These are phyloP conservation scores for Grigorovia transvaalensis DNA, from an alignment of 805 yeast species.

Conservation along the genomic window DNA sequence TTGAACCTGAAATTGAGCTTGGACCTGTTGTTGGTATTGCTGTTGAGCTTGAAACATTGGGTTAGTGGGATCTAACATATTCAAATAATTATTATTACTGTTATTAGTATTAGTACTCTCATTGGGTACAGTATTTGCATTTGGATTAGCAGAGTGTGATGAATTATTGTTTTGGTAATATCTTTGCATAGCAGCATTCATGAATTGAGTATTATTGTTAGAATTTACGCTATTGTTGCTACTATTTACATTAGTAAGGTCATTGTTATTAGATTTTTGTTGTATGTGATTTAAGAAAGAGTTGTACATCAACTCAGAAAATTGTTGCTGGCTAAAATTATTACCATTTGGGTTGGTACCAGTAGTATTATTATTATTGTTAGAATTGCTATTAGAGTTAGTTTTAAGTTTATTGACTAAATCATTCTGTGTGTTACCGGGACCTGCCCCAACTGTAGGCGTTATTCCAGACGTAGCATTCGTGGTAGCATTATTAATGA, in stretches of 20 bases:
- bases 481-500: neutral
- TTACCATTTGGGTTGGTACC: neutral
- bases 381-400: constrained; percentile 6
- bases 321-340: constrained; percentile 15
- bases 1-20: constrained; percentile 3
- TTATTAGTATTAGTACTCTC: neutral
- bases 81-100: neutral
- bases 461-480: neutral
- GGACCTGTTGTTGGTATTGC: constrained; percentile 6
- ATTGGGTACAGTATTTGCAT: constrained; percentile 8
- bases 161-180: constrained; percentile 20
- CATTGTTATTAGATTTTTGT: constrained; percentile 16
- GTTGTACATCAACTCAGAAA: constrained; percentile 28
- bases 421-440: neutral
- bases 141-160: constrained; percentile 2
- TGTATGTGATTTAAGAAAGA: constrained; percentile 26
- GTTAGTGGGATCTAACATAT: neutral
- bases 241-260: neutral
- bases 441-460: neutral
- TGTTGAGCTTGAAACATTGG: constrained; percentile 2
- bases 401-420: neutral
- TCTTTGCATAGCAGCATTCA: constrained; percentile 21
- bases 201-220: neutral
- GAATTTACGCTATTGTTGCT: neutral
- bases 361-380: neutral